These are phyloP conservation scores for Solanum lycopersicoides DNA, from an alignment of 257 asterid genomes.

Conservation along the genomic window DNA sequence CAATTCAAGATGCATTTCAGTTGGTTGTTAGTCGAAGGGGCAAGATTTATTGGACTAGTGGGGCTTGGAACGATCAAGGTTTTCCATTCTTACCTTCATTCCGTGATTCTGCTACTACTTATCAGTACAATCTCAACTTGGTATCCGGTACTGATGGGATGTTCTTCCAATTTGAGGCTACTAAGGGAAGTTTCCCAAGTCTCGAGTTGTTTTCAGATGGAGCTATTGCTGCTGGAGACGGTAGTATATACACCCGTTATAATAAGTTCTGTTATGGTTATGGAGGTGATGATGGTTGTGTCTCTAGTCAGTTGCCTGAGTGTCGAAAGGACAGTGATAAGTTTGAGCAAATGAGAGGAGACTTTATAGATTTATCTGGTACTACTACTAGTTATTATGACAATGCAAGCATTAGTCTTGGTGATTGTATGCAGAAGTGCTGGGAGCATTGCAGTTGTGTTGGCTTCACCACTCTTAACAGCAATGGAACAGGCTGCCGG, in stretches of 20 bases:
- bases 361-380: not conserved
- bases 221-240: not conserved
- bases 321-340: not conserved
- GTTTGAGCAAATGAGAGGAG: not conserved
- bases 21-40: not conserved
- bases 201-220: not conserved
- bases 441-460: not conserved
- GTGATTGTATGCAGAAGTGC: not conserved
- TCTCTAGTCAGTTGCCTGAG: not conserved
- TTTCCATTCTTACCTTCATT: not conserved
- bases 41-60: not conserved
- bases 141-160: not conserved
- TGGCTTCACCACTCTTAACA: not conserved
- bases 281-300: constrained; percentile 10
- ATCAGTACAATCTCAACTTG: not conserved
- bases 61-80: not conserved
- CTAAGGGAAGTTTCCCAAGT: not conserved
- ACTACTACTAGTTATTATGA: not conserved
- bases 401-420: not conserved
- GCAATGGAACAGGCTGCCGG: not conserved
- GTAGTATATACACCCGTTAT: not conserved
- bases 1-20: not conserved
- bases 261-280: not conserved
- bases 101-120: not conserved
- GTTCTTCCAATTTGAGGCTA: not conserved